phyloP scores from a whole-genome alignment of 352 stramenopile species.

The Phytophthora fragariaefolia region DNA sequence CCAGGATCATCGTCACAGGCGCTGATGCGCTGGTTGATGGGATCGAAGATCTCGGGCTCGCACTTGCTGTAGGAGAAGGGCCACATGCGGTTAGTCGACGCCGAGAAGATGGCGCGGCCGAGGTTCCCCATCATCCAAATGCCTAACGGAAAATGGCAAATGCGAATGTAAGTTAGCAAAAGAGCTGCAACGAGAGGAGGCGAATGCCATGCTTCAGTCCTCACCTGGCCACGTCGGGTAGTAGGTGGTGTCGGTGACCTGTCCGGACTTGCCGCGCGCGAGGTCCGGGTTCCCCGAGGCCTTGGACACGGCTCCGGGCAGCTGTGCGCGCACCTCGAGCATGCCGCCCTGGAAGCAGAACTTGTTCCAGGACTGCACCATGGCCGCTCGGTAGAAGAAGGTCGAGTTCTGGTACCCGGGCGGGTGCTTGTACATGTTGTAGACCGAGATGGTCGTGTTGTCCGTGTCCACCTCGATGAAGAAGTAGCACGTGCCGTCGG shows the following conservation, averaged over 20 bases:
- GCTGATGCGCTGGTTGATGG: slow-evolving; percentile 75
- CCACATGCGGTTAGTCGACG: slow-evolving; percentile 95
- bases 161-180: too few species aligned
- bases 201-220: too few species aligned
- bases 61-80: slow-evolving; percentile 96
- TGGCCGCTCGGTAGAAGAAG: slow-evolving; percentile 75
- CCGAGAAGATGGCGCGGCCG: slow-evolving; percentile 94
- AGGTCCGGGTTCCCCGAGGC: slow-evolving; percentile 59
- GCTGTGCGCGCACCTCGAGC: slow-evolving; percentile 90
- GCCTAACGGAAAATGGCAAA: too few species aligned
- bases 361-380: slow-evolving; percentile 94
- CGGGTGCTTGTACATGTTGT: slow-evolving; percentile 62
- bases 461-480: slow-evolving; percentile 51
- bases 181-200: too few species aligned
- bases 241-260: slow-evolving; percentile 62
- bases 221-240: slow-evolving; percentile 92
- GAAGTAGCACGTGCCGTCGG: slow-evolving; percentile 56
- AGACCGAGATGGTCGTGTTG: slow-evolving; percentile 49
- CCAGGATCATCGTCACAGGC: slow-evolving; percentile 92
- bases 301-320: slow-evolving; percentile 80
- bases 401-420: slow-evolving; percentile 52
- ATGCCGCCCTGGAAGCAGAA: slow-evolving; percentile 95
- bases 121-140: slow-evolving; percentile 98
- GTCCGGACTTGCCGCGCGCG: slow-evolving; percentile 49
- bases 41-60: slow-evolving; percentile 66